Evolutionary conservation across 176 grass and related monocot species (phyloP).

Genomic region (Carex cristatella): DNA sequence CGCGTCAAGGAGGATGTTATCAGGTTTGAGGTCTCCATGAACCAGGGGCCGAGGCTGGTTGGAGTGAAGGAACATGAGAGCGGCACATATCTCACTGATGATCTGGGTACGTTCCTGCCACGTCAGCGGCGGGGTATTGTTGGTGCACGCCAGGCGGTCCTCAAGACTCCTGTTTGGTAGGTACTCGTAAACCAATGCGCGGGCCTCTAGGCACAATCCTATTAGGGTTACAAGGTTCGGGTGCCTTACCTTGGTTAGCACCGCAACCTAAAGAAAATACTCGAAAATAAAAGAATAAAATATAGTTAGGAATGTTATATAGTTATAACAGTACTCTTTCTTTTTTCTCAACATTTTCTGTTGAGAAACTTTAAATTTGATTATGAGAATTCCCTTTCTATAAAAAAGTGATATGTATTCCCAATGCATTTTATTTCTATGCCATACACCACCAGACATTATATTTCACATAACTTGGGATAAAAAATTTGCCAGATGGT

Average conservation of each 20-base stretch:
- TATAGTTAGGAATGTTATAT: neutral
- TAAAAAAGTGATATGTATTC: neutral
- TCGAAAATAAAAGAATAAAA: slow-evolving; percentile 1
- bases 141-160: slow-evolving; percentile 28
- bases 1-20: slow-evolving; percentile 63
- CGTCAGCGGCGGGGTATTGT: slow-evolving; percentile 40
- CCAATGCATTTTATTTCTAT: neutral
- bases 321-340: neutral
- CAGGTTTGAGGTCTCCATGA: slow-evolving; percentile 63
- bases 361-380: neutral
- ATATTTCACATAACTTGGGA: neutral
- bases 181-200: slow-evolving; percentile 54
- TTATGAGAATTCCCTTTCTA: neutral
- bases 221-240: slow-evolving; percentile 71
- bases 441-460: neutral
- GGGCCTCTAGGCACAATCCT: slow-evolving; percentile 51
- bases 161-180: slow-evolving; percentile 80
- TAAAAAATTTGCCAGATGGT: neutral
- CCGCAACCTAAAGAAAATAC: slow-evolving; percentile 38
- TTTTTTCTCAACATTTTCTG: neutral
- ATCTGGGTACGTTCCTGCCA: slow-evolving; percentile 62
- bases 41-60: slow-evolving; percentile 46
- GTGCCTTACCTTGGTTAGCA: slow-evolving; percentile 57
- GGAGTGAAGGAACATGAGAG: slow-evolving; percentile 67
- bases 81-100: slow-evolving; percentile 66